These are phyloP conservation scores for Amphicarpaea edgeworthii DNA, from an alignment of 306 rosid genomes.

Conservation along the genomic window DNA sequence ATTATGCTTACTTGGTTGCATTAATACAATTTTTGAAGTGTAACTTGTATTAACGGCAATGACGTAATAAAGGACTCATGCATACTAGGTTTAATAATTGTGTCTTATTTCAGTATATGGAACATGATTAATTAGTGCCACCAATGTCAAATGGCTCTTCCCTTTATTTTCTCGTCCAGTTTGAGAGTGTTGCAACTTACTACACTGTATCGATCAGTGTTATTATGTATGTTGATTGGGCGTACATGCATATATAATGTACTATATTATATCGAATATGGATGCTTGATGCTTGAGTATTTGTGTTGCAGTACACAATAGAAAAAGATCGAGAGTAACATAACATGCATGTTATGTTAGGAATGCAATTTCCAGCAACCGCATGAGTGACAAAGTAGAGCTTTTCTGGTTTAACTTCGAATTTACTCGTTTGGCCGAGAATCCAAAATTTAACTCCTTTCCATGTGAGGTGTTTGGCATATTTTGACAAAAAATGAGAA, in stretches of 20 bases:
- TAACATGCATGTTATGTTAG: background rate
- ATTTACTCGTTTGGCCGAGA: slow-evolving; percentile 35
- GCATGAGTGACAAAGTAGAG: slow-evolving; percentile 46
- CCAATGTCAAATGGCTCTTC: too few species aligned
- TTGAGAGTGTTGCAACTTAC: too few species aligned
- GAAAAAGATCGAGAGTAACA: background rate
- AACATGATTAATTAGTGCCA: background rate
- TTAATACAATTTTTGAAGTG: slow-evolving; percentile 38
- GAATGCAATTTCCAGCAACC: slow-evolving; percentile 35
- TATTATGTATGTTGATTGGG: background rate
- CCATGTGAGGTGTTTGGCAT: slow-evolving; percentile 41
- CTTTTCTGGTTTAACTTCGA: slow-evolving; percentile 34
- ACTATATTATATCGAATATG: too few species aligned
- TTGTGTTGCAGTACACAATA: background rate
- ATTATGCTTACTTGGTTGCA: slow-evolving; percentile 44
- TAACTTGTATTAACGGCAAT: background rate
- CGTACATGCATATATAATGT: too few species aligned
- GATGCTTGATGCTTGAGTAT: background rate
- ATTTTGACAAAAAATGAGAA: slow-evolving; percentile 57
- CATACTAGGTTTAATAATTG: background rate
- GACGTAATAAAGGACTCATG: slow-evolving; percentile 16
- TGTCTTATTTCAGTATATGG: background rate
- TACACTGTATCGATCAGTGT: too few species aligned
- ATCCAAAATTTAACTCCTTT: slow-evolving; percentile 52
- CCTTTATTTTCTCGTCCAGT: background rate